Conservation (phyloP, 768 basidiomycete genomes). For the Pluteus cervinus region DNA sequence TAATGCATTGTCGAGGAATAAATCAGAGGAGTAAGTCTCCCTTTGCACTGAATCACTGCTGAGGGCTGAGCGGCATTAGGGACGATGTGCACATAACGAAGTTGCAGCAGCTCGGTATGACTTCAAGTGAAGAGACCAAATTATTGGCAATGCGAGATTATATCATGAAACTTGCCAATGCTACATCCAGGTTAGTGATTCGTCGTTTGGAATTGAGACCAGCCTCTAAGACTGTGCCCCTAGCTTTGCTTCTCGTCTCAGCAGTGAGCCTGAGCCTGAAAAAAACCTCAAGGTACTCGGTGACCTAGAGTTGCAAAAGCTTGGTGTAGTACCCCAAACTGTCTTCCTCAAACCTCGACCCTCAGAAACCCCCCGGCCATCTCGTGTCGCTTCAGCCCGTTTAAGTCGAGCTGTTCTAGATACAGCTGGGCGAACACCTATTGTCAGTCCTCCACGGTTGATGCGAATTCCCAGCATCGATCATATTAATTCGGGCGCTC, state of each 20-base stretch:
- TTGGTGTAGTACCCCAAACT: constrained; percentile 86
- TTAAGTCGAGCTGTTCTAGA: constrained; percentile 33
- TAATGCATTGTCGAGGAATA: constrained; percentile 39
- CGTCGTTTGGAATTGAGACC: constrained; percentile 3
- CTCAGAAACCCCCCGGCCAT: constrained; percentile 32
- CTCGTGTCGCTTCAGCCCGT: constrained; percentile 30
- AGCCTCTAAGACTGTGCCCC: background rate
- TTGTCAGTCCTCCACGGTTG: constrained; percentile 43
- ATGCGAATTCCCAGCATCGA: constrained; percentile 46
- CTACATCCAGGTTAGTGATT: constrained; percentile 59
- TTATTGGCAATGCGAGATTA: constrained; percentile 87
- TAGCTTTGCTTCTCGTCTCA: constrained; percentile 66
- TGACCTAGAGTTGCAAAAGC: constrained; percentile 76
- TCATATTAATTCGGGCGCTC: constrained; percentile 39
- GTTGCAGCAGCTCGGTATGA: constrained; percentile 87
- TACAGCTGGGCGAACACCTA: constrained; percentile 29
- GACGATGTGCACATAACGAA: constrained; percentile 73
- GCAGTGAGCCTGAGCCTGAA: constrained; percentile 56
- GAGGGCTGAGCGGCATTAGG: constrained; percentile 31
- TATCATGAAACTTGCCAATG: constrained; percentile 75
- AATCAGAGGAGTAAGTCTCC: constrained; percentile 74
- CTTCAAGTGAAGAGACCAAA: constrained; percentile 73
- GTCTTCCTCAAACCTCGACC: constrained; percentile 72
- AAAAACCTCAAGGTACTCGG: constrained; percentile 57
- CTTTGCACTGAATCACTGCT: background rate